Base-by-base conservation (phyloP, 2,329 filamentous ascomycete genomes). In the Exophiala xenobiotica region DNA sequence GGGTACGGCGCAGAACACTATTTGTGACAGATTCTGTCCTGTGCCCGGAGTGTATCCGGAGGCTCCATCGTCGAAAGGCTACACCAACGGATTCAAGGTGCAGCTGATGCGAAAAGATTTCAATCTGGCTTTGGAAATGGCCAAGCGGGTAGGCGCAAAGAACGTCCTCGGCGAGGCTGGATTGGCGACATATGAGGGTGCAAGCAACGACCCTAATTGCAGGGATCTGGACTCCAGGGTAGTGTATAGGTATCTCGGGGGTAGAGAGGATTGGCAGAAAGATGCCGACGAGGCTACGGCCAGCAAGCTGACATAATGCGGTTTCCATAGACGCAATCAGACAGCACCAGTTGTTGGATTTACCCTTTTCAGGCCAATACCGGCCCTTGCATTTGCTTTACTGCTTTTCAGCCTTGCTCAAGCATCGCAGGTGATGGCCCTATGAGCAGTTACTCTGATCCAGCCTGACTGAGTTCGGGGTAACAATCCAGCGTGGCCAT, bases 61-160 rank as follows among this genome's bases (percentile, higher is more conserved):
- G 26, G 74, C 77, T 1, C 76, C 77, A 3, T 71, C 72, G 0
- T 71, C 68, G 2, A 73, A 74, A 18, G 76, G 73, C 0, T 80
- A 79, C 61, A 65, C 73, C 48, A 75, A 76, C 2, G 80, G 80
- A 0, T 83, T 84, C 64, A 77, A 79, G 45, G 75, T 83, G 6
- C 73, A 82, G 61, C 60, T 83, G 59, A 83, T 83, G 79, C 70
- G 70, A 53, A 83, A 83, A 63, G 80, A 83, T 61, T 78, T 83
- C 53, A 67, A 68, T 0, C 60, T 83, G 6, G 80, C 79, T 0
- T 68, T 81, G 1, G 75, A 80, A 5, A 76, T 78, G 68, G 80
- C 79, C n/a, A 68, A 74, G 54, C 65, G 72, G 6, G 73, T 81
- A 2, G 79, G 75, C 0, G 70, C 76, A 8, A 69, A 67, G 37